These are phyloP conservation scores for Apostasia shenzhenica DNA, from an alignment of 106 monocot genomes.

Conservation along the genomic window DNA sequence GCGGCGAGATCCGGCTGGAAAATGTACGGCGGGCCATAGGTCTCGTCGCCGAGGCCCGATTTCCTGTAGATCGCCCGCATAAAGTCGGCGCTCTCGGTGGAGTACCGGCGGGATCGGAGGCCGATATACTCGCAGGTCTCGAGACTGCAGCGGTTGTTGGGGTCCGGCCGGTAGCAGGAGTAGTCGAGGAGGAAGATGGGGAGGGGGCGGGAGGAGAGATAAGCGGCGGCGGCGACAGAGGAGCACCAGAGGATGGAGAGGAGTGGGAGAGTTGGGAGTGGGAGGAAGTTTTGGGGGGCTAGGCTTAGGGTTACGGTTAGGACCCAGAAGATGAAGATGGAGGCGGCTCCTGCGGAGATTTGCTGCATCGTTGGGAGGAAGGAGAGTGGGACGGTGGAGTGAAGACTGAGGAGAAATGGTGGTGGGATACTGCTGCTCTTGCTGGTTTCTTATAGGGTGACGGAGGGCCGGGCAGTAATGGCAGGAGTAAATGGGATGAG, in stretches of 20 bases:
- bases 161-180: conserved; percentile 45
- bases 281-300: background rate
- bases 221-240: conserved; percentile 1
- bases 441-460: background rate
- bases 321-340: background rate
- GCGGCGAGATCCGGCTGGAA: conserved; percentile 31
- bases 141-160: conserved; percentile 28
- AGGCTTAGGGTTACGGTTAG: conserved; percentile 1
- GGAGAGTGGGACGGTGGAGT: background rate
- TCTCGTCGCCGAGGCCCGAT: conserved; percentile 73
- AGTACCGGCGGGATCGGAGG: conserved; percentile 25
- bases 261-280: conserved; percentile 2
- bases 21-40: conserved; percentile 47
- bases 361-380: background rate
- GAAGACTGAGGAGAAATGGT: too few species aligned
- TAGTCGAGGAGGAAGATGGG: conserved; percentile 50
- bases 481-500: background rate
- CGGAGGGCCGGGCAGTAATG: background rate
- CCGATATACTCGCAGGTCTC: conserved; percentile 56
- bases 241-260: conserved; percentile 9
- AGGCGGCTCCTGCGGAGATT: background rate
- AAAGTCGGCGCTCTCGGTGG: conserved; percentile 42
- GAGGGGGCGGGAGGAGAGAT: conserved; percentile 18
- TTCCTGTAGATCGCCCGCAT: conserved; percentile 60
- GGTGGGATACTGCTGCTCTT: too few species aligned